phyloP scores from a whole-genome alignment of 1,284 basidiomycete species.

The Agroathelia rolfsii region DNA sequence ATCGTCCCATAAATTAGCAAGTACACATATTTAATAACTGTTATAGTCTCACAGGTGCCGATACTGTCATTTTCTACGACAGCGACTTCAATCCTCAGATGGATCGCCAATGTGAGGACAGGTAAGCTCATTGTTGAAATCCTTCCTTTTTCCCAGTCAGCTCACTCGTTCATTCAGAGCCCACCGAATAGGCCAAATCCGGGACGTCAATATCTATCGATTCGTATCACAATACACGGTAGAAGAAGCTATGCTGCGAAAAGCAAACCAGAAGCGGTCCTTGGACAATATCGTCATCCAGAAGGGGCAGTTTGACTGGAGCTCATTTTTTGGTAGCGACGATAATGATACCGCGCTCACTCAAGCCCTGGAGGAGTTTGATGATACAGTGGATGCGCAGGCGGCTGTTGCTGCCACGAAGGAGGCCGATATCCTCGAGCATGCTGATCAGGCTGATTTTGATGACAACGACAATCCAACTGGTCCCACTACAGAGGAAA shows the following conservation, averaged over 20 bases:
- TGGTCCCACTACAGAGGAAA: conserved; percentile 21
- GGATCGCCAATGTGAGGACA: conserved; percentile 95
- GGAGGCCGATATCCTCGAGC: conserved; percentile 62
- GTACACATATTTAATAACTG: conserved; percentile 7
- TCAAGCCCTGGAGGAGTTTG: conserved; percentile 71
- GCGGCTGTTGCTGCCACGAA: conserved; percentile 74
- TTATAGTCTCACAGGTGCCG: conserved; percentile 84
- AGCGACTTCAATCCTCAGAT: conserved; percentile 98
- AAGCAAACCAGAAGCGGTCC: conserved; percentile 92
- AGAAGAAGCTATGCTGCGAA: conserved; percentile 92
- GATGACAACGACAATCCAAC: conserved; percentile 34
- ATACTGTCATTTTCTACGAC: conserved; percentile 95
- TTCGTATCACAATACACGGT: conserved; percentile 91
- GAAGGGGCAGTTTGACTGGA: conserved; percentile 93
- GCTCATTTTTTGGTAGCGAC: conserved; percentile 64
- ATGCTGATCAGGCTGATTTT: conserved; percentile 74
- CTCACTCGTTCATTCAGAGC: conserved; percentile 37
- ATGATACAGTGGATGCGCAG: conserved; percentile 79
- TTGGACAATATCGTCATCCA: conserved; percentile 92
- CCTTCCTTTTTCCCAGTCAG: conserved; percentile 1
- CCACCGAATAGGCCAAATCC: conserved; percentile 92
- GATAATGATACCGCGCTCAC: conserved; percentile 41
- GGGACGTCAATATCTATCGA: conserved; percentile 95
- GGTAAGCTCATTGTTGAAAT: conserved; percentile 33
- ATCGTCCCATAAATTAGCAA: conserved; percentile 4